Evolutionary conservation across 768 basidiomycete species (phyloP), one percentile per base, ranked within the genome.

Genomic region (Xerocomellus dryophilus): DNA sequence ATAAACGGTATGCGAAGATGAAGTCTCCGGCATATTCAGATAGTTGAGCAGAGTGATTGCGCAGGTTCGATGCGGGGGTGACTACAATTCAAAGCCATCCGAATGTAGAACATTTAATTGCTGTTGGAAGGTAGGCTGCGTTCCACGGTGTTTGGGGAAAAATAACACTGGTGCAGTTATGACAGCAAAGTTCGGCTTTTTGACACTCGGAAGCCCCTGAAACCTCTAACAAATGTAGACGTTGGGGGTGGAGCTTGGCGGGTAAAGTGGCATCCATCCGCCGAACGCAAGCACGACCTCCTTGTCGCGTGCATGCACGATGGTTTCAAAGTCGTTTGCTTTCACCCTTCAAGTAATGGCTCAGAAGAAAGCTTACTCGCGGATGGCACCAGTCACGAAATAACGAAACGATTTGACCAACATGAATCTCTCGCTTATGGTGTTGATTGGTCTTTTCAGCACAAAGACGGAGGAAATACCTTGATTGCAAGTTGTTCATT

Each of bases 231-330:
- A 1, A 73, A 78, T 45, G 81, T 80, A 23, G 79, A 87, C 52
- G 84, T 92, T 3, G 93, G 92, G 11, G 97, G 97, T 12, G 97
- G 97, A 3, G 90, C 84, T 11, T 99, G 97, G 97, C 81, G 97
- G 17, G 85, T 93, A 53, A 94, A 96, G 69, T 99, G 94, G 93
- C 93, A 98, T 71, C 93, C 95, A 7, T 81, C 80, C 5, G 58
- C 77, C 2, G 60, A 65, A n/a, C 80, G 93, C 42, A 80, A 78
- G 57, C 63, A 79, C 35, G 90, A 95, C 63, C 77, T 98, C 2
- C 80, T 98, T 18, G 84, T 93, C n/a, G 97, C 95, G 0, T 93
- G 90, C 65, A 99, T 98, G 97, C 95, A 96, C 66, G 93, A 93
- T 58, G 95, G 96, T 10, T 95, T 93, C 79, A 97, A 97, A 66